Conservation (phyloP, 768 basidiomycete genomes). For the Lentinula detonsa region DNA sequence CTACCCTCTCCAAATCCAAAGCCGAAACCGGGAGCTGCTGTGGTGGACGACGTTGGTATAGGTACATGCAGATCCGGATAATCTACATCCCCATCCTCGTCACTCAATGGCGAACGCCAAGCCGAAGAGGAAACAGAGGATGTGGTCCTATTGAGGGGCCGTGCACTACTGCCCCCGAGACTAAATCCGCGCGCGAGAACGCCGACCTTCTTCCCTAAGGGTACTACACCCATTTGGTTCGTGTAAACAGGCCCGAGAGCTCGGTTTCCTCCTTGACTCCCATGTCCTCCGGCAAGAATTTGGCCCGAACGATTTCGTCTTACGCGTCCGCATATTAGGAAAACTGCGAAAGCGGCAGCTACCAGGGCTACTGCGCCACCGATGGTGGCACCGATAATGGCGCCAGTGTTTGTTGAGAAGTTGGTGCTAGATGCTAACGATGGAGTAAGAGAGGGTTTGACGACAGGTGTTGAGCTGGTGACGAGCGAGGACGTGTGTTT, state of each 20-base stretch:
- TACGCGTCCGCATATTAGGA: background rate
- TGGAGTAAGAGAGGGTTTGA: background rate
- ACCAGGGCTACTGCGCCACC: background rate
- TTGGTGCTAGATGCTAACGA: background rate
- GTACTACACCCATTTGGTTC: background rate
- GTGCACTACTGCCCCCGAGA: background rate
- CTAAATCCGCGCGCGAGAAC: background rate
- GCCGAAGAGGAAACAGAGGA: background rate
- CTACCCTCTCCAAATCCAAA: background rate
- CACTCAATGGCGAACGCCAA: conserved; percentile 2
- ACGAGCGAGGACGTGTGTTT: background rate
- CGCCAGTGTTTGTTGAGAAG: background rate
- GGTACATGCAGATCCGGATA: background rate
- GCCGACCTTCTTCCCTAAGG: background rate
- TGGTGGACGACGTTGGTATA: background rate
- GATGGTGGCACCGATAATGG: conserved; percentile 1
- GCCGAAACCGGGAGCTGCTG: background rate
- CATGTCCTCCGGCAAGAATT: background rate
- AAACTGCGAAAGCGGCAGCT: background rate
- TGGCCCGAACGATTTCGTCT: background rate
- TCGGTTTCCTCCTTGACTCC: background rate
- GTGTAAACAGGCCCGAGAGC: background rate
- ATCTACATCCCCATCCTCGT: background rate
- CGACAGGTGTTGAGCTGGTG: background rate
- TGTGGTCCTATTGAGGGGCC: background rate